A percentile compares a stretch with the other conserved stretches of the same genome.
phyloP scores from a whole-genome alignment of 169 alveolate genomes.

The Cryptosporidium meleagridis region DNA sequence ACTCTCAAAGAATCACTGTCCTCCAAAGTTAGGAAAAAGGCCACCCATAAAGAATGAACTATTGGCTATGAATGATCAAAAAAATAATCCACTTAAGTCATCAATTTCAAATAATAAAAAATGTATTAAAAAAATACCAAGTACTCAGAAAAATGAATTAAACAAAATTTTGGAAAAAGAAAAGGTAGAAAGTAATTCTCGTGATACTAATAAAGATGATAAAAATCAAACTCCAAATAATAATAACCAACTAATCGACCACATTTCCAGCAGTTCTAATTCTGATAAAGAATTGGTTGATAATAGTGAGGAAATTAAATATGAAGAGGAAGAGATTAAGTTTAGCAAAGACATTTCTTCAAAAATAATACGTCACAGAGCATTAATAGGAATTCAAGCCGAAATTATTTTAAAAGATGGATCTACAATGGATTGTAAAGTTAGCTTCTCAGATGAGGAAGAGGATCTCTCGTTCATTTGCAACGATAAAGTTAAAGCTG shows the following conservation, averaged over 20 bases:
- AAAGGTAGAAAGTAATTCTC: neutral
- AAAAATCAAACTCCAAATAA: neutral
- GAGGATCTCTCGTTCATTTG: conserved; percentile 55
- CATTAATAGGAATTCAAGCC: conserved; percentile 16
- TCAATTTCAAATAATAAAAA: neutral
- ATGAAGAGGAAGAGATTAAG: conserved; percentile 50
- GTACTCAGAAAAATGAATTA: neutral
- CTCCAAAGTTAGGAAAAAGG: neutral
- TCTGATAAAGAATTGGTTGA: neutral
- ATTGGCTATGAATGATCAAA: neutral
- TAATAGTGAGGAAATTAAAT: neutral
- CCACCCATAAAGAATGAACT: conserved; percentile 2
- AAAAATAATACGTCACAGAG: neutral
- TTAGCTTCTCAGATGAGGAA: conserved; percentile 21
- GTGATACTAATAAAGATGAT: neutral
- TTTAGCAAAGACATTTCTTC: conserved; percentile 19
- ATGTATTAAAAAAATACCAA: neutral
- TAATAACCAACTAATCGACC: neutral
- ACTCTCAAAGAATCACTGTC: neutral
- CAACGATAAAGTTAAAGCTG: conserved; percentile 48
- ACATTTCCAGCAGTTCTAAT: neutral
- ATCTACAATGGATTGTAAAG: conserved; percentile 6
- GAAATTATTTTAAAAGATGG: conserved; percentile 60
- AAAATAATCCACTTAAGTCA: neutral
- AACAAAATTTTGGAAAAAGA: neutral